Evolutionary conservation across 2,329 filamentous ascomycete species (phyloP).

Genomic region (Cyphellophora attinorum): DNA sequence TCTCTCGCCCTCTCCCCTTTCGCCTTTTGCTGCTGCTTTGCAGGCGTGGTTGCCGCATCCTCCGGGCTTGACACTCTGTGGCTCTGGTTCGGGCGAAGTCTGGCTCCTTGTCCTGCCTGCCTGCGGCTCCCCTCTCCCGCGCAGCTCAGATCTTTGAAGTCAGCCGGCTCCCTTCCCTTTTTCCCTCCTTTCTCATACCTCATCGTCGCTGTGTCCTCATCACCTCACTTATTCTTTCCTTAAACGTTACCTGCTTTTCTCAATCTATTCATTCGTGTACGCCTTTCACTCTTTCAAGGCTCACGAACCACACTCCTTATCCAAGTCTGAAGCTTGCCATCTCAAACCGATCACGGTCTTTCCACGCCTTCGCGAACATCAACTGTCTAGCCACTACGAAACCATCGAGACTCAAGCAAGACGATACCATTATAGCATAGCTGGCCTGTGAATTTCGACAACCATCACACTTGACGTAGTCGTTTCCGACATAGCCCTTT

Average conservation of each 20-base stretch:
- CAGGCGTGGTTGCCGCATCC: not conserved
- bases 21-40: not conserved
- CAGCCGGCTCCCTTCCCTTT: conserved; percentile 20
- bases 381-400: too few relatives aligned
- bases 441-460: too few relatives aligned
- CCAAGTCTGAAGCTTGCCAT: too few relatives aligned
- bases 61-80: conserved; percentile 11
- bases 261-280: conserved; percentile 26
- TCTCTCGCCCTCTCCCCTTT: not conserved
- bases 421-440: too few relatives aligned
- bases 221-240: conserved; percentile 20
- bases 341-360: too few relatives aligned
- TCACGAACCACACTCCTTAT: conserved; percentile 31
- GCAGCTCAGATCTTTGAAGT: too few relatives aligned
- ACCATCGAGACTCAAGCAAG: too few relatives aligned
- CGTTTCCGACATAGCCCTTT: too few relatives aligned
- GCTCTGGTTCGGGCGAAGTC: too few relatives aligned
- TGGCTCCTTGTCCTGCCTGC: conserved; percentile 17
- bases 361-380: too few relatives aligned
- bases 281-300: conserved; percentile 46
- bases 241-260: conserved; percentile 20
- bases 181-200: conserved; percentile 21
- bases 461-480: too few relatives aligned
- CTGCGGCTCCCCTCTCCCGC: conserved; percentile 20
- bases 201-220: conserved; percentile 18